Evolutionary conservation across 495 filamentous ascomycete species (phyloP).

Genomic region (Penicillium angulare): DNA sequence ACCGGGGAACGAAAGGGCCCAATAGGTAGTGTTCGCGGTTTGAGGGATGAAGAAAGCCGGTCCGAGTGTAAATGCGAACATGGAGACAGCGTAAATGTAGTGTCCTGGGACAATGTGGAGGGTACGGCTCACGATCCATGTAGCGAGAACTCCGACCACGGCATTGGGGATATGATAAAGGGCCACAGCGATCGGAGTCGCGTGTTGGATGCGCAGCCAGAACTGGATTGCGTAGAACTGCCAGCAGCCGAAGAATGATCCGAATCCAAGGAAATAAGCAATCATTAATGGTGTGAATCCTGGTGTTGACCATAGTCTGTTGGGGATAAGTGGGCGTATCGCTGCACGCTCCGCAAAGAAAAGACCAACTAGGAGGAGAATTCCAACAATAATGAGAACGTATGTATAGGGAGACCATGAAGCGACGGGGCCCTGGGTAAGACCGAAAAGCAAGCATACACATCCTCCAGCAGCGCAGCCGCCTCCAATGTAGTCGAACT

Average conservation of each 20-base stretch:
- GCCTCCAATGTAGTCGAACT: constrained; percentile 30
- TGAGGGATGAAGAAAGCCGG: constrained; percentile 31
- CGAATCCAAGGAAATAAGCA: constrained; percentile 47
- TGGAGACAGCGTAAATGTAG: constrained; percentile 38
- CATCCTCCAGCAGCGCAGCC: constrained; percentile 24
- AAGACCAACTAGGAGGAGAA: constrained; percentile 18
- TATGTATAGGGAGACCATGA: constrained; percentile 31
- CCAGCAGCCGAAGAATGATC: constrained; percentile 43
- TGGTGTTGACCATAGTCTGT: constrained; percentile 32
- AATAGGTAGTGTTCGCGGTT: constrained; percentile 25
- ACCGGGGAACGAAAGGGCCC: constrained; percentile 30
- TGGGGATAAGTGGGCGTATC: constrained; percentile 24
- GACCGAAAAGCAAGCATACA: constrained; percentile 27
- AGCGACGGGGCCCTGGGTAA: constrained; percentile 28
- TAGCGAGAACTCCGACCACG: constrained; percentile 40
- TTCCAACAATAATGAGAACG: constrained; percentile 20
- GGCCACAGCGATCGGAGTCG: constrained; percentile 34
- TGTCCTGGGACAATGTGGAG: constrained; percentile 46
- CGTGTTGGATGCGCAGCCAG: constrained; percentile 42
- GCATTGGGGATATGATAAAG: constrained; percentile 44
- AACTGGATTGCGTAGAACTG: constrained; percentile 51
- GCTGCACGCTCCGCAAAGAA: constrained; percentile 25
- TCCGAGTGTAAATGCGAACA: constrained; percentile 30
- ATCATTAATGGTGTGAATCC: constrained; percentile 44
- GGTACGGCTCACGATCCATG: constrained; percentile 39